These are phyloP conservation scores for Blastocystis sp. DNA, from an alignment of 352 stramenopile genomes.

Conservation along the genomic window DNA sequence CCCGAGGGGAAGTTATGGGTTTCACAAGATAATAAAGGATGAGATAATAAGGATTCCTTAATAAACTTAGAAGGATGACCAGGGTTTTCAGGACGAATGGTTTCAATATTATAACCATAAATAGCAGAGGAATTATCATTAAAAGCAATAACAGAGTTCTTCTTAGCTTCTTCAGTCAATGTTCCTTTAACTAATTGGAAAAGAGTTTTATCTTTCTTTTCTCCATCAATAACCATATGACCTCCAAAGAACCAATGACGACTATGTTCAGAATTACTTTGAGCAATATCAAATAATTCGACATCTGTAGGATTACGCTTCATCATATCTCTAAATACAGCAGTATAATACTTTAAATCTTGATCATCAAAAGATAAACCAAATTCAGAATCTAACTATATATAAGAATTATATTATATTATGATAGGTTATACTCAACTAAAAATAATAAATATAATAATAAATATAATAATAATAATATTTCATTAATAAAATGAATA, in stretches of 20 bases:
- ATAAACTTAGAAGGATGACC: conserved; percentile 53
- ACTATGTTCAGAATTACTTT: conserved; percentile 91
- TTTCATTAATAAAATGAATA: conserved; percentile 43
- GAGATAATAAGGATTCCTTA: conserved; percentile 57
- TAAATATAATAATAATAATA: no score
- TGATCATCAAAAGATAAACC: conserved; percentile 92
- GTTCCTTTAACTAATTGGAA: conserved; percentile 97
- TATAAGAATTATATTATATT: conserved; percentile 43
- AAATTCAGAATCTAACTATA: conserved; percentile 48
- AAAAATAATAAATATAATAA: conserved; percentile 17
- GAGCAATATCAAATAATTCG: conserved; percentile 95
- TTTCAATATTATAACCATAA: conserved; percentile 64
- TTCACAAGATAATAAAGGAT: conserved; percentile 87
- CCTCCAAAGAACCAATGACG: conserved; percentile 97
- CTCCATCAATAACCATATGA: conserved; percentile 89
- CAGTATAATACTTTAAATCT: conserved; percentile 92
- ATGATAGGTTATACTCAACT: conserved; percentile 47
- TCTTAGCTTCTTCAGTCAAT: conserved; percentile 60
- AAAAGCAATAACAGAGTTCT: conserved; percentile 94
- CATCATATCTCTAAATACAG: conserved; percentile 86
- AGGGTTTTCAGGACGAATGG: conserved; percentile 53
- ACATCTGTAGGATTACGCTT: conserved; percentile 87
- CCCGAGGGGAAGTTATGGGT: conserved; percentile 97
- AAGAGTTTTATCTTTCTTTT: conserved; percentile 79
- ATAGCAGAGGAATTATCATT: conserved; percentile 96